These are phyloP conservation scores for Hypoxylon perforatum DNA, from an alignment of 495 filamentous ascomycete species.

Conservation along the genomic window DNA sequence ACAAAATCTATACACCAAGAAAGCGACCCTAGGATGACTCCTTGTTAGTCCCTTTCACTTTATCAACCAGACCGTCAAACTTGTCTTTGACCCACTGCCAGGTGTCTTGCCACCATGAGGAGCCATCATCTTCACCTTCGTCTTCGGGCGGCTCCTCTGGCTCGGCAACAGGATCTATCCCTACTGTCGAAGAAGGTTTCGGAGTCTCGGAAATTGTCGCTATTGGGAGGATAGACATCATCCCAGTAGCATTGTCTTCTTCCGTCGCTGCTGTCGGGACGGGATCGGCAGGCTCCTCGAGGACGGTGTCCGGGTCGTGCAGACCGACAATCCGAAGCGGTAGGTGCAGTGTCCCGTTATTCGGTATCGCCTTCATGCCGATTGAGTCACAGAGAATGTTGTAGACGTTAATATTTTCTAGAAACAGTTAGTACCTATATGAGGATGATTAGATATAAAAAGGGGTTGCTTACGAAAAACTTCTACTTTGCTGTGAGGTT, in stretches of 20 bases:
- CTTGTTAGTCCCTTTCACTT: constrained; percentile 43
- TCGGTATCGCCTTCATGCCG: constrained; percentile 72
- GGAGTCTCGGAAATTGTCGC: constrained; percentile 12
- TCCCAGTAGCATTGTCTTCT: constrained; percentile 18
- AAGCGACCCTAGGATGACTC: constrained; percentile 16
- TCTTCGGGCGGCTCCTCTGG: constrained; percentile 35
- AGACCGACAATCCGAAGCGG: constrained; percentile 76
- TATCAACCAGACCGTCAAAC: constrained; percentile 54
- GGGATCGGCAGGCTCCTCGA: constrained; percentile 51
- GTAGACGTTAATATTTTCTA: constrained; percentile 95
- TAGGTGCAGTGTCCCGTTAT: constrained; percentile 89
- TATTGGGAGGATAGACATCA: constrained; percentile 27
- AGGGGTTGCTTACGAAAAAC: constrained; percentile 78
- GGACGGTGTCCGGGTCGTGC: constrained; percentile 57
- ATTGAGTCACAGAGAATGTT: constrained; percentile 91
- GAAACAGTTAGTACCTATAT: constrained; percentile 30
- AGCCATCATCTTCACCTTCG: constrained; percentile 22
- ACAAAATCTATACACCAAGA: neutral
- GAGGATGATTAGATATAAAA: neutral
- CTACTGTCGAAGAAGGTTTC: constrained; percentile 25
- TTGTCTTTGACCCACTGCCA: constrained; percentile 64
- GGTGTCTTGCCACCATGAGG: constrained; percentile 43
- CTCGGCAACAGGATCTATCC: constrained; percentile 26
- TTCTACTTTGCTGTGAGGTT: constrained; percentile 80
- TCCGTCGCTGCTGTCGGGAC: constrained; percentile 31